These are phyloP conservation scores for Amyloporia xantha DNA, from an alignment of 768 basidiomycete genomes.

Conservation along the genomic window DNA sequence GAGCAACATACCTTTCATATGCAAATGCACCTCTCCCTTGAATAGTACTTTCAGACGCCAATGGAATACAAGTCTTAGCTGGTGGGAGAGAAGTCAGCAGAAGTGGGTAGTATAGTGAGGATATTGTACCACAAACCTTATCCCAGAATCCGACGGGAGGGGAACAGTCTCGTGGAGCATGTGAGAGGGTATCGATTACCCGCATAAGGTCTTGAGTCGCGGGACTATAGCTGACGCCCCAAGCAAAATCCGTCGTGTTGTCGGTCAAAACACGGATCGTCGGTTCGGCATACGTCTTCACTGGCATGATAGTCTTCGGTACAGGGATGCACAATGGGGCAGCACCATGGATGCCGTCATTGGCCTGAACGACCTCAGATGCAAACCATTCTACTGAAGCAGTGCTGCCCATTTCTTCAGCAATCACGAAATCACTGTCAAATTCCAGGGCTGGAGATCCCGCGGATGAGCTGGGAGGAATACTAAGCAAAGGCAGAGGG, in stretches of 20 bases:
- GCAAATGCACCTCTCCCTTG: constrained; percentile 61
- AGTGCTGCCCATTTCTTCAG: constrained; percentile 74
- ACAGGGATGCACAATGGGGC: constrained; percentile 52
- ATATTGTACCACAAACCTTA: constrained; percentile 46
- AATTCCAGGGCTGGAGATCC: constrained; percentile 49
- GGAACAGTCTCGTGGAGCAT: constrained; percentile 73
- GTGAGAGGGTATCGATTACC: constrained; percentile 74
- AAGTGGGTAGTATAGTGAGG: no score
- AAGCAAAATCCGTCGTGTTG: constrained; percentile 67
- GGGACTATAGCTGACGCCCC: constrained; percentile 85
- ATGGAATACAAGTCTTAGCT: constrained; percentile 78
- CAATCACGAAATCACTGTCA: constrained; percentile 75
- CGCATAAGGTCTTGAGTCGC: constrained; percentile 83
- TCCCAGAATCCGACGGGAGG: constrained; percentile 92
- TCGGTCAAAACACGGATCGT: constrained; percentile 58
- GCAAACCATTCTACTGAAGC: constrained; percentile 66
- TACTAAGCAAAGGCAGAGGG: constrained; percentile 75
- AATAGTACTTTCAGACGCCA: constrained; percentile 72
- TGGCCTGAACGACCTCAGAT: constrained; percentile 54
- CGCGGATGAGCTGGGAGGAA: constrained; percentile 44
- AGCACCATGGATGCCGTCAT: constrained; percentile 45
- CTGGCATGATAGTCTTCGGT: constrained; percentile 92
- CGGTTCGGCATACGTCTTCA: constrained; percentile 86
- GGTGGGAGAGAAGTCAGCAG: constrained; percentile 1
- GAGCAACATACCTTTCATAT: constrained; percentile 68